Evolutionary conservation across 768 basidiomycete genomes (phyloP).

Genomic region (Tricholoma sp.): DNA sequence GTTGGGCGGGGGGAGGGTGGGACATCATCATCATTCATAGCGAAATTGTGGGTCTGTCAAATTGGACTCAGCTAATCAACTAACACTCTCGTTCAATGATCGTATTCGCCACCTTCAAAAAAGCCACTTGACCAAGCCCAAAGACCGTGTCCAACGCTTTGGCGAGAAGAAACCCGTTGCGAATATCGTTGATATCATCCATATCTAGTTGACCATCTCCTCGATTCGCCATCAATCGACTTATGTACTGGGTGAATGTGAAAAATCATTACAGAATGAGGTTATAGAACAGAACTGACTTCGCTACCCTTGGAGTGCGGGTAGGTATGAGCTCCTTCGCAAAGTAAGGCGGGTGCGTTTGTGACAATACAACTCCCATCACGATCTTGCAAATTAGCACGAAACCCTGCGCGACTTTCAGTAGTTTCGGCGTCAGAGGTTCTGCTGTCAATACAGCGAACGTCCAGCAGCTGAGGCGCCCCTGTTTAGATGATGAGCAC

Average conservation of each 20-base stretch:
- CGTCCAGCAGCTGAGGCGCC: not conserved
- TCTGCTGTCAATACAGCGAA: not conserved
- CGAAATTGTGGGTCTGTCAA: constrained; percentile 3
- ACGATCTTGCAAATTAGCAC: not conserved
- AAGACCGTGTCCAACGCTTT: constrained; percentile 5
- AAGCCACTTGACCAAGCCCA: constrained; percentile 9
- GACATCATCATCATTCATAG: not conserved
- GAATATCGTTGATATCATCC: constrained; percentile 9
- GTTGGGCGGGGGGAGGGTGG: no score
- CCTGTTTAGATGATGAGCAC: not conserved
- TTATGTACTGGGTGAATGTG: not conserved
- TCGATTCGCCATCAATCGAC: not conserved
- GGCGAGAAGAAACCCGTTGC: constrained; percentile 10
- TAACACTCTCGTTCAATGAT: constrained; percentile 2
- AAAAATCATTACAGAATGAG: not conserved
- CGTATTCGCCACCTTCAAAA: constrained; percentile 12
- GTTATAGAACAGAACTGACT: constrained; percentile 1
- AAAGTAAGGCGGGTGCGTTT: not conserved
- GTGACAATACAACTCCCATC: not conserved
- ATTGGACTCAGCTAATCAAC: not conserved
- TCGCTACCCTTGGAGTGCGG: not conserved
- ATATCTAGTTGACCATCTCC: not conserved
- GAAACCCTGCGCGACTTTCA: not conserved
- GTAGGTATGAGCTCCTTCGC: not conserved
- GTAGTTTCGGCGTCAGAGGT: not conserved